These are phyloP conservation scores for Pythium biforme DNA, from an alignment of 352 stramenopile species.

Conservation along the genomic window DNA sequence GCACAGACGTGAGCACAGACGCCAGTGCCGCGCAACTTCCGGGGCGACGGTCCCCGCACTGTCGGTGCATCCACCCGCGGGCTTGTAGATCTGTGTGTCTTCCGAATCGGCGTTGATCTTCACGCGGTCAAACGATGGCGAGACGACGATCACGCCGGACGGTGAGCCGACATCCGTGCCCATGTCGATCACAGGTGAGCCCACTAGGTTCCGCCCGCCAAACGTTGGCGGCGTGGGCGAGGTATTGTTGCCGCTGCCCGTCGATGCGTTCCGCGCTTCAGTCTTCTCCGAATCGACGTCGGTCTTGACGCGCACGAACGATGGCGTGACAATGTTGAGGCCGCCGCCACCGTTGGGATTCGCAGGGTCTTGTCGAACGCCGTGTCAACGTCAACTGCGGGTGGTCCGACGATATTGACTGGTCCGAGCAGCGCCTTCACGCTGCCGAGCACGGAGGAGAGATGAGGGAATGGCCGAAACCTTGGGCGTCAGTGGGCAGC, in stretches of 20 bases:
- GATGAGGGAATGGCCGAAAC: not conserved
- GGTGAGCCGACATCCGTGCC: conserved; percentile 5
- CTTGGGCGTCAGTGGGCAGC: not conserved
- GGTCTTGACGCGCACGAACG: conserved; percentile 9
- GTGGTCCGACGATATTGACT: not conserved
- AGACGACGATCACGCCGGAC: conserved; percentile 3
- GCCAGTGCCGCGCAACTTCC: not conserved
- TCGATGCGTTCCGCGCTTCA: not conserved
- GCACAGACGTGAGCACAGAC: not conserved
- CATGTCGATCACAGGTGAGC: conserved; percentile 2
- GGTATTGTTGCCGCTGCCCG: not conserved
- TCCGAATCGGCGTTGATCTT: conserved; percentile 11
- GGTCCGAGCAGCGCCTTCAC: not conserved
- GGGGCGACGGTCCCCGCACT: no score
- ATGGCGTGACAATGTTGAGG: not conserved
- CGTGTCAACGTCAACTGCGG: conserved; percentile 1
- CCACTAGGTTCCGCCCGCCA: not conserved
- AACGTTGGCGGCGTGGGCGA: not conserved
- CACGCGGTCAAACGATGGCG: conserved; percentile 2
- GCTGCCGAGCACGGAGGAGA: not conserved
- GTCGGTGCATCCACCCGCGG: not conserved
- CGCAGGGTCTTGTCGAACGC: not conserved
- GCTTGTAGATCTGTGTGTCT: not conserved
- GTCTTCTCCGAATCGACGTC: conserved; percentile 11
- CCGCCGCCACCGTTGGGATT: not conserved